These are phyloP conservation scores for Stagonosporopsis rhizophila DNA, from an alignment of 2,329 filamentous ascomycete species.

Conservation along the genomic window DNA sequence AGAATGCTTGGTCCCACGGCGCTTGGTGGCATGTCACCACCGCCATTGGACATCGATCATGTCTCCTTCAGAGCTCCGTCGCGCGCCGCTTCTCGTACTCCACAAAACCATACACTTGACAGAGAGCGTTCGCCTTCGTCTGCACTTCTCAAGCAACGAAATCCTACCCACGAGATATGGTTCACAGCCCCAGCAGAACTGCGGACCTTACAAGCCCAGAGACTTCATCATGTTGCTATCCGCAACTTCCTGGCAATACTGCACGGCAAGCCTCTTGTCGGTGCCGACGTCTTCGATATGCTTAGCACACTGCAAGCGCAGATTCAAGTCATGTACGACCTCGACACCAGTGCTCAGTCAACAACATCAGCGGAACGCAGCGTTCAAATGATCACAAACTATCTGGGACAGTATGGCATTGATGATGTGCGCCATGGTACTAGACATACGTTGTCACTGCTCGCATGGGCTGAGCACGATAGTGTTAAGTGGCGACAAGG, in stretches of 20 bases:
- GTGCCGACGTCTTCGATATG: constrained; percentile 68
- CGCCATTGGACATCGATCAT: constrained; percentile 40
- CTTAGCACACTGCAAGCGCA: constrained; percentile 68
- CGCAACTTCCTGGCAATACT: constrained; percentile 73
- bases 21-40: constrained; percentile 34
- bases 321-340: constrained; percentile 62
- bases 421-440: constrained; percentile 70
- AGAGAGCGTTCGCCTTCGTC: constrained; percentile 20
- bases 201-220: constrained; percentile 55
- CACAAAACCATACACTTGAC: constrained; percentile 23
- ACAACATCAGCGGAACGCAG: constrained; percentile 53
- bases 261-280: constrained; percentile 70
- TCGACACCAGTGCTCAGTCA: constrained; percentile 45
- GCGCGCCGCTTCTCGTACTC: not conserved
- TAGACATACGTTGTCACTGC: constrained; percentile 65
- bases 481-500: constrained; percentile 70
- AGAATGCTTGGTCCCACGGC: constrained; percentile 38
- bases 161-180: constrained; percentile 61
- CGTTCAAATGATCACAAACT: constrained; percentile 66
- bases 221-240: constrained; percentile 69
- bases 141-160: constrained; percentile 21
- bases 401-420: constrained; percentile 65
- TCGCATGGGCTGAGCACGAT: constrained; percentile 71
- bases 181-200: constrained; percentile 64
- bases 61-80: constrained; percentile 4